Percentiles rank a stretch among this genome's conserved stretches.
Evolutionary conservation across 306 rosid genomes (phyloP).

Genomic region (Ziziphus jujuba): DNA sequence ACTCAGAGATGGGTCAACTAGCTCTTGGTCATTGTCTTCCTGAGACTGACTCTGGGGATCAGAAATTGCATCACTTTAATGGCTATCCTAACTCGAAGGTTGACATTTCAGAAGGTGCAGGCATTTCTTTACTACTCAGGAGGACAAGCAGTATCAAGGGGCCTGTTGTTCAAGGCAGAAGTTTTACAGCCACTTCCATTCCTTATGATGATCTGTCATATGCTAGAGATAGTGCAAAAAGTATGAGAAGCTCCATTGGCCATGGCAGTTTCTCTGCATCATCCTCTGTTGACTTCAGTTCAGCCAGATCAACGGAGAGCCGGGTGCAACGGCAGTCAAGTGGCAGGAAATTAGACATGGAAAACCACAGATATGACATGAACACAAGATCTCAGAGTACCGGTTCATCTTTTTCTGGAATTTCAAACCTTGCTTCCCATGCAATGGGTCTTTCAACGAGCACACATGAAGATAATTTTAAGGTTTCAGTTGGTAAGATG

Average conservation of each 20-base stretch:
- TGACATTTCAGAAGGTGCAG: conserved; percentile 64
- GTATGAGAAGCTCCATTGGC: conserved; percentile 65
- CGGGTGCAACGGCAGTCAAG: conserved; percentile 65
- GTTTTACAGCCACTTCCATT: conserved; percentile 61
- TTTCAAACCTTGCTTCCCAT: conserved; percentile 41
- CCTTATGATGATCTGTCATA: conserved; percentile 57
- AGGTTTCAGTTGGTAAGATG: conserved; percentile 32
- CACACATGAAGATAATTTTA: conserved; percentile 37
- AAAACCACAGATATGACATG: conserved; percentile 41
- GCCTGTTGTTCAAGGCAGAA: conserved; percentile 61
- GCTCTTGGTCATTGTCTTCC: conserved; percentile 30
- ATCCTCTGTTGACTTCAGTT: conserved; percentile 66
- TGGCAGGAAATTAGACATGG: conserved; percentile 47
- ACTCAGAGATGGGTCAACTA: conserved; percentile 36
- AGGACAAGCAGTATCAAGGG: conserved; percentile 81
- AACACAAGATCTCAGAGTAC: conserved; percentile 41
- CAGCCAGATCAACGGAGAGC: conserved; percentile 51
- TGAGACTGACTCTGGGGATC: conserved; percentile 38
- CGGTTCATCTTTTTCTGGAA: conserved; percentile 40
- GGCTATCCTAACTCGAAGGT: conserved; percentile 43
- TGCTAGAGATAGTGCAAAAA: conserved; percentile 61
- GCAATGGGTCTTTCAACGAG: conserved; percentile 34
- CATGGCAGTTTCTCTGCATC: conserved; percentile 73
- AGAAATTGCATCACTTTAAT: conserved; percentile 37
- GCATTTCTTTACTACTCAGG: conserved; percentile 80